Evolutionary conservation across 352 stramenopile species (phyloP), one percentile per base, ranked within the genome.

Genomic region (Phytophthora megakarya): DNA sequence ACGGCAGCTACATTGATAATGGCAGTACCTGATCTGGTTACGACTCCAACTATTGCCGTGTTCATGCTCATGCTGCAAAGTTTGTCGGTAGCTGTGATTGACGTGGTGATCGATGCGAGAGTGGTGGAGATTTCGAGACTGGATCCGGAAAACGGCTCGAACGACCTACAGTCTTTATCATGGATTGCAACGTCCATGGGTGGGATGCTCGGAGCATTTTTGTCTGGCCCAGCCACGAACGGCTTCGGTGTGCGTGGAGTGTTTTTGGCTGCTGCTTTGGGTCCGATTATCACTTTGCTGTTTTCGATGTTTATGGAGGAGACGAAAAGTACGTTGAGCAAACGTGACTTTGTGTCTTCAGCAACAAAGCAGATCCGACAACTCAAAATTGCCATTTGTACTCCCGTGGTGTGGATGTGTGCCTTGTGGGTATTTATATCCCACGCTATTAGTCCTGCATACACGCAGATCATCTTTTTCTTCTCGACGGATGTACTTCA

Each of bases 51-150:
- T 2, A 67, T 80, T 6, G 74, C 85, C 1, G 68, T 91, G 2
- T 54, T 82, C 7, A 75, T 89, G 52, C 64, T 93, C n/a, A 83
- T 95, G 22, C 38, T 98, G 16, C 88, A 89, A 33, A 97, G 80
- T 57, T 77, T 95, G 18, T 90, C 89, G n/a, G 86, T 97, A 22
- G 93, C 96, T n/a, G 82, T 98, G 21, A 97, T 93, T 45, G 96
- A 99, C 72, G 96, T 99, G 1, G 95, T 99, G 13, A 97, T 97
- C 32, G 97, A 99, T 78, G 95, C 95, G 3, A 88, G 97, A 50
- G 95, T 98, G 5, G 96, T 99, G 21, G 91, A 98, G 69, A 97
- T 97, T 65, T 96, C 90, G 54, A 78, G 92, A 38, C 67, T 92
- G 13, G 85, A 94, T 35, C 85, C 85, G 5, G 85, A 81, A 28